Conservation (phyloP, 2,329 filamentous ascomycete species). For the Colletotrichum higginsianum region DNA sequence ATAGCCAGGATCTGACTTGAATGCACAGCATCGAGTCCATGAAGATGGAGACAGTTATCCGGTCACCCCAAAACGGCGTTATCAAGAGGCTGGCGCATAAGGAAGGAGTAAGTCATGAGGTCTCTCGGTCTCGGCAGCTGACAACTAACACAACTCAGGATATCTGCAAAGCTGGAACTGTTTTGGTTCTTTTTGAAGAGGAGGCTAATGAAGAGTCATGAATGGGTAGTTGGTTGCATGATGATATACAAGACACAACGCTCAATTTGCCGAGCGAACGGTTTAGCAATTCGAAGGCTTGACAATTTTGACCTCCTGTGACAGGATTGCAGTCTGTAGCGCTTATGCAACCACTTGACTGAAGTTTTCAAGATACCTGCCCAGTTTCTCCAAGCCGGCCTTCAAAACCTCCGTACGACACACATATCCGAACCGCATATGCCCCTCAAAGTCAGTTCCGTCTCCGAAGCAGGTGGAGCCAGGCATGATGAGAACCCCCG, state of each 20-base stretch:
- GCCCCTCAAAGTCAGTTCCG: conserved; percentile 77
- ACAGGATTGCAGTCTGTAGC: no score
- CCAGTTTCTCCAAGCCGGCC: conserved; percentile 71
- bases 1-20: conserved; percentile 45
- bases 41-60: conserved; percentile 91
- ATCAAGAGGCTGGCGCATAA: conserved; percentile 82
- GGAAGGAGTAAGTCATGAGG: conserved; percentile 73
- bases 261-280: not conserved
- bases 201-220: conserved; percentile 44
- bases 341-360: not conserved
- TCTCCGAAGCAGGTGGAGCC: conserved; percentile 81
- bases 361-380: conserved; percentile 53
- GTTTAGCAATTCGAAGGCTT: not conserved
- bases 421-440: conserved; percentile 83
- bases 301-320: no score
- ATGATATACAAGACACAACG: not conserved
- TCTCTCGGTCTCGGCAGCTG: not conserved
- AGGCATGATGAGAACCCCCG: conserved; percentile 81
- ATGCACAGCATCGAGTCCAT: conserved; percentile 80
- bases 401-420: conserved; percentile 78
- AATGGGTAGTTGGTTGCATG: not conserved
- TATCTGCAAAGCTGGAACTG: conserved; percentile 83
- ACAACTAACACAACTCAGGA: conserved; percentile 64
- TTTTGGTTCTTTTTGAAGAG: conserved; percentile 81
- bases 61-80: conserved; percentile 80